These are phyloP conservation scores for Paraphaeosphaeria sporulosa DNA, from an alignment of 2,329 filamentous ascomycete genomes.

Conservation along the genomic window DNA sequence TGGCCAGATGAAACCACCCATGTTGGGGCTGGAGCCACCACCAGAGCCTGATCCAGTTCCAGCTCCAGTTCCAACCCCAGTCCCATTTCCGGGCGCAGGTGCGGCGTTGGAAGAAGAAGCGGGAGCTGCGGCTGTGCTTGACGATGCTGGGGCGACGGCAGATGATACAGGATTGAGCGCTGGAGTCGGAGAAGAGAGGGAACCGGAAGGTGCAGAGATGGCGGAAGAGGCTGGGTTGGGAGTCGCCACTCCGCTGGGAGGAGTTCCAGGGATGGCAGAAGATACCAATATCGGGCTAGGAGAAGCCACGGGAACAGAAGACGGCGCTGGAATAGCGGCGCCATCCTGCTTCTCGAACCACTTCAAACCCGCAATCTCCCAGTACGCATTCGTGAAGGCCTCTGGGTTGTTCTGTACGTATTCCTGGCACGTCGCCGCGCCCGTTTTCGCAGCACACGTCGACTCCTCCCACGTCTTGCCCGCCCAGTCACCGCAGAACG, in stretches of 20 bases:
- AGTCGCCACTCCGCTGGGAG: neutral
- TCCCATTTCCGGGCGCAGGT: neutral
- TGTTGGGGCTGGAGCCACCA: neutral
- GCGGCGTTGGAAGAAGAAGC: neutral
- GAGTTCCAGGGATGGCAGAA: neutral
- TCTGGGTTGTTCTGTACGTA: slow-evolving; percentile 42
- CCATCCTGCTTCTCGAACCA: slow-evolving; percentile 29
- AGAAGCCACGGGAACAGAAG: neutral
- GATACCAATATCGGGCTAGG: neutral
- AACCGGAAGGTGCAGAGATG: neutral
- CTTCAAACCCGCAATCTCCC: slow-evolving; percentile 42
- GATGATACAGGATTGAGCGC: neutral
- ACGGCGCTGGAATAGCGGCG: neutral
- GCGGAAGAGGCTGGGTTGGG: neutral
- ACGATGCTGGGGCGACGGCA: neutral
- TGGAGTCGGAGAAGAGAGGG: neutral
- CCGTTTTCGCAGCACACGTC: slow-evolving; percentile 37
- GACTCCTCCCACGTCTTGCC: slow-evolving; percentile 63
- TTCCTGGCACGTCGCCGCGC: slow-evolving; percentile 56
- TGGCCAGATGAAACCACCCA: neutral
- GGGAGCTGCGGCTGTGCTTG: neutral
- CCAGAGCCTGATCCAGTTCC: neutral
- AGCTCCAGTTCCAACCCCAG: too few relatives aligned
- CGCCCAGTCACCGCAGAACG: slow-evolving; percentile 64
- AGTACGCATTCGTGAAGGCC: slow-evolving; percentile 42